Evolutionary conservation across 805 yeast species (phyloP), one percentile per base, ranked within the genome.

Genomic region (Debaryomyces castellii): DNA sequence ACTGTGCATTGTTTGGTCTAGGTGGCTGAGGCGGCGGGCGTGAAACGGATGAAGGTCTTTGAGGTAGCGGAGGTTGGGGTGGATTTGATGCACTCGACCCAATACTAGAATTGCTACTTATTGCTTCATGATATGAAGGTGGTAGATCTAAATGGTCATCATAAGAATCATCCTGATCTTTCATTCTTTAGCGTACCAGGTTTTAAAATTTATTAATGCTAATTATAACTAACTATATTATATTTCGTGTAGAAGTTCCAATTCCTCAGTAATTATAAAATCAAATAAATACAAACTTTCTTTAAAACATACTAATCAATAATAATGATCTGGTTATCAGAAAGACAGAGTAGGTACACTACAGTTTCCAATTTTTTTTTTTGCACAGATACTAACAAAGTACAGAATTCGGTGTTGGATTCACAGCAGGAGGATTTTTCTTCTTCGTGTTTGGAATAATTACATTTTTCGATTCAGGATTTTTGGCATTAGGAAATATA

Each of bases 401-500:
- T 14, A 12, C 49, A 88, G 96, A 90, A 67, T 83, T 85, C 58
- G 98, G 98, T 30, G 97, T 89, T 16, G 96, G 89, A 2, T 85
- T 90, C 74, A 88, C 96, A 3, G 90, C 95, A 14, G 87, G 85
- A 27, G 96, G 96, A 7, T 78, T 85, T 40, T 59, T 87, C 21
- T 84, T 89, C 60, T 87, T 94, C 64, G 58, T 88, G 4, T 71
- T 92, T 17, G 99, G 99, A 5, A 77, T 92, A 24, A 57, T 90
- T 57, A 80, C 96, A 14, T 82, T 92, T 51, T 94, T 94, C 60
- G 97, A 94, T 61, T 75, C 96, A 7, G 91, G 95, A 0, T 73
- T 92, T 30, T 74, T 92, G 49, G 96, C 97, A 1, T 76, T 94
- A 60, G 98, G 98, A 14, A 92, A 94, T 63, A 76, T 85, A 10